Evolutionary conservation across 768 basidiomycete species (phyloP).

Genomic region (Kwoniella europaea): DNA sequence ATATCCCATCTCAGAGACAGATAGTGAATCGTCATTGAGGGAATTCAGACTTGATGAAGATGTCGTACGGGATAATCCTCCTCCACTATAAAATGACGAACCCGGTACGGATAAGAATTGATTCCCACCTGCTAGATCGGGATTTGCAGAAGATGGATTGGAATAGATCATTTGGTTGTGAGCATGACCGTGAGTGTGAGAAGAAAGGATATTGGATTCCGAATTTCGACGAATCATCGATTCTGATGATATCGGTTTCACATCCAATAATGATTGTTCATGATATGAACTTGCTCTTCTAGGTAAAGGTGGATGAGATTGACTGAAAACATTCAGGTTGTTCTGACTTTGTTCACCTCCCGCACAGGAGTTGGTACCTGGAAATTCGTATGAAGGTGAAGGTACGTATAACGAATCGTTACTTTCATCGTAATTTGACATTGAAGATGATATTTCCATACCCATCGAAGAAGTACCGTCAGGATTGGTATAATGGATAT

Average conservation of each 20-base stretch:
- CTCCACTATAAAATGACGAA: not conserved
- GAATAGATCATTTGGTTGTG: slow-evolving; percentile 3
- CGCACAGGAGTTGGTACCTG: not conserved
- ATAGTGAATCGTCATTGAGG: slow-evolving; percentile 11
- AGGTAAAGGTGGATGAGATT: slow-evolving; percentile 10
- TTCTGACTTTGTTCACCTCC: not conserved
- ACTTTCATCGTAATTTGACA: slow-evolving; percentile 9
- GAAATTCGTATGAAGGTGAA: slow-evolving; percentile 7
- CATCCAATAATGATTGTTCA: slow-evolving; percentile 18
- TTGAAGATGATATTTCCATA: slow-evolving; percentile 4
- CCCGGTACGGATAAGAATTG: slow-evolving; percentile 22
- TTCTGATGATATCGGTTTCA: slow-evolving; percentile 2
- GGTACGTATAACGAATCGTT: slow-evolving; percentile 1
- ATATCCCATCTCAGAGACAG: slow-evolving; percentile 8
- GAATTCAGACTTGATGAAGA: slow-evolving; percentile 24
- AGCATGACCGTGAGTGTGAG: not conserved
- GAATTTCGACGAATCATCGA: slow-evolving; percentile 23
- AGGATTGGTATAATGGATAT: slow-evolving; percentile 18
- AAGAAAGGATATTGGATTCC: slow-evolving; percentile 13
- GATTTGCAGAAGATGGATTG: slow-evolving; percentile 3
- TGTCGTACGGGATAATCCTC: slow-evolving; percentile 12
- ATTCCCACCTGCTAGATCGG: slow-evolving; percentile 16
- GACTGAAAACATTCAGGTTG: not conserved
- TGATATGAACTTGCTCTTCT: slow-evolving; percentile 29
- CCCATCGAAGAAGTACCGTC: not conserved